phyloP scores from a whole-genome alignment of 2,329 filamentous ascomycete genomes.

The Akanthomyces dipterigenus region DNA sequence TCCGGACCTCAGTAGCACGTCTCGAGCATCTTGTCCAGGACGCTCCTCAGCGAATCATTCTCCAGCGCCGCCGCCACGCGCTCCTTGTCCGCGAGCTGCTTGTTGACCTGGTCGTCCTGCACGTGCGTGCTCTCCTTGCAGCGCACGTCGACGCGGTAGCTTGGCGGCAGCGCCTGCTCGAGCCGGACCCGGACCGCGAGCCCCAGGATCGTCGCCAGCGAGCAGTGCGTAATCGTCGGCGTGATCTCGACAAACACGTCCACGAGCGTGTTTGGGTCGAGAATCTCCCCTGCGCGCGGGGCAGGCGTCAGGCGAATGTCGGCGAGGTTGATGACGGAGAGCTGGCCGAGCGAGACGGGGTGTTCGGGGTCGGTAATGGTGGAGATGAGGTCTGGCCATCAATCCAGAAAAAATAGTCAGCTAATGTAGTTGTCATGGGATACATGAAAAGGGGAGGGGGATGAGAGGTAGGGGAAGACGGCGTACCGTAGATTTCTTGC shows the following conservation, averaged over 20 bases:
- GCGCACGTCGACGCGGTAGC: slow-evolving; percentile 84
- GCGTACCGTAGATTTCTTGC: slow-evolving; percentile 72
- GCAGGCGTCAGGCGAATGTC: slow-evolving; percentile 70
- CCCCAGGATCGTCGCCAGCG: slow-evolving; percentile 90
- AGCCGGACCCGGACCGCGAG: slow-evolving; percentile 86
- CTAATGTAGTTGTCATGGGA: neutral
- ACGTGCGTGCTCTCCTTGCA: slow-evolving; percentile 96
- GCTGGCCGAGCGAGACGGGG: slow-evolving; percentile 83
- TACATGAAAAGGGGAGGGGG: too few species aligned
- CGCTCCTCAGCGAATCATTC: slow-evolving; percentile 81
- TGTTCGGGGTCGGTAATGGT: slow-evolving; percentile 96
- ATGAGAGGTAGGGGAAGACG: too few species aligned
- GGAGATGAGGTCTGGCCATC: slow-evolving; percentile 75
- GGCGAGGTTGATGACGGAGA: slow-evolving; percentile 91
- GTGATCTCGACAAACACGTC: slow-evolving; percentile 84
- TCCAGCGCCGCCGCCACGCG: slow-evolving; percentile 89
- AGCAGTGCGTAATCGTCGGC: slow-evolving; percentile 95
- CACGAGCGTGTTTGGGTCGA: slow-evolving; percentile 45
- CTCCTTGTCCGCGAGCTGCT: slow-evolving; percentile 95
- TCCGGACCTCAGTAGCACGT: slow-evolving; percentile 55
- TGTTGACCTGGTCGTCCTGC: slow-evolving; percentile 92
- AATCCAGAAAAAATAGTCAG: neutral
- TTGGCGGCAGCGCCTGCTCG: slow-evolving; percentile 83
- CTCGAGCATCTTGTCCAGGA: slow-evolving; percentile 89
- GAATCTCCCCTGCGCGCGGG: slow-evolving; percentile 33